Evolutionary conservation across 306 rosid genomes (phyloP).

Genomic region (Vigna angularis): DNA sequence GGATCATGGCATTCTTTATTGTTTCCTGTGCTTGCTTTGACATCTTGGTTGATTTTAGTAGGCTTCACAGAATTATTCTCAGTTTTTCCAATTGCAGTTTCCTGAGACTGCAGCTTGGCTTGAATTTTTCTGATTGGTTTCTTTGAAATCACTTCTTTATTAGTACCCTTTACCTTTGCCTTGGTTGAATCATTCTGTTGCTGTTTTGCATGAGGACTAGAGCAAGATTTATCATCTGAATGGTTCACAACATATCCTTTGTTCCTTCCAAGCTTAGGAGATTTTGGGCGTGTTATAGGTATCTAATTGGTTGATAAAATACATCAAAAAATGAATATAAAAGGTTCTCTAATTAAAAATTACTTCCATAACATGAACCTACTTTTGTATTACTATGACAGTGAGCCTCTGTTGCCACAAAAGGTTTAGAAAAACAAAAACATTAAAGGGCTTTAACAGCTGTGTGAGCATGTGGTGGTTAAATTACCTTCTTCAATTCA

Average conservation of each 20-base stretch:
- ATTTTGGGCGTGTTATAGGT: conserved; percentile 89
- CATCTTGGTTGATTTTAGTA: conserved; percentile 46
- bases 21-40: conserved; percentile 43
- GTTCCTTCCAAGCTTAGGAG: conserved; percentile 92
- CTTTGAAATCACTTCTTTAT: conserved; percentile 61
- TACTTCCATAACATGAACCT: not conserved
- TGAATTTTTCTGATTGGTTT: conserved; percentile 64
- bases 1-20: conserved; percentile 52
- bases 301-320: conserved; percentile 55
- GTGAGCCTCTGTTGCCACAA: not conserved
- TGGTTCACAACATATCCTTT: conserved; percentile 57
- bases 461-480: not conserved
- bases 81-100: conserved; percentile 48
- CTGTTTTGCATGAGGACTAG: conserved; percentile 55
- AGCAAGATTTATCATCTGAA: conserved; percentile 59
- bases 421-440: not conserved
- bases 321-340: conserved; percentile 6
- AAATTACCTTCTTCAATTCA: conserved; percentile 85
- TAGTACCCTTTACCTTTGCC: conserved; percentile 43
- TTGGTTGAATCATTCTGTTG: conserved; percentile 58
- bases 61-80: conserved; percentile 44
- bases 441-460: not conserved
- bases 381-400: conserved; percentile 6
- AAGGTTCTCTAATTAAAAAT: conserved; percentile 6
- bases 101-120: conserved; percentile 54